Percentiles rank a stretch among this genome's conserved stretches.
Conservation (phyloP, 106 monocot genomes). For the Dendrobium huoshanense region DNA sequence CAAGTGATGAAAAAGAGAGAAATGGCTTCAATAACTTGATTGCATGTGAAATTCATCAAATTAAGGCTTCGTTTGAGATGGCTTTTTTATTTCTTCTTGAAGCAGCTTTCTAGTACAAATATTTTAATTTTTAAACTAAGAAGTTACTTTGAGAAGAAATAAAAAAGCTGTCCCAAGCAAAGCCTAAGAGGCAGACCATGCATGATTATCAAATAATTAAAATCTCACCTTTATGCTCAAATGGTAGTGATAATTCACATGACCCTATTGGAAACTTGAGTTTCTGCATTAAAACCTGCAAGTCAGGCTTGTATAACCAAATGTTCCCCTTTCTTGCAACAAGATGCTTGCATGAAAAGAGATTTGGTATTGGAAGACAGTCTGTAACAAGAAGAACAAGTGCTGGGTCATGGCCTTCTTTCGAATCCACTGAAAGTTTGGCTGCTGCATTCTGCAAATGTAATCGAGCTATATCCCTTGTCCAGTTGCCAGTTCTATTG, state of each 20-base stretch:
- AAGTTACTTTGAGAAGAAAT: too few relatives aligned
- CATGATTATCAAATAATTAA: background rate
- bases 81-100: too few relatives aligned
- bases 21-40: background rate
- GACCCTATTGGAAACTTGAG: constrained; percentile 57
- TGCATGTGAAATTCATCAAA: background rate
- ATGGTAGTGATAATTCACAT: constrained; percentile 55
- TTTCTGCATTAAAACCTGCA: constrained; percentile 33
- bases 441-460: constrained; percentile 74
- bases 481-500: constrained; percentile 33
- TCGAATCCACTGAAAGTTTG: constrained; percentile 38
- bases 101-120: too few relatives aligned
- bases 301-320: constrained; percentile 66
- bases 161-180: too few relatives aligned
- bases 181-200: background rate
- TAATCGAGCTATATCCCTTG: constrained; percentile 60
- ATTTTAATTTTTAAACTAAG: too few relatives aligned
- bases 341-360: constrained; percentile 57
- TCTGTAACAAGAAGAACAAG: constrained; percentile 61
- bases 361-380: constrained; percentile 72
- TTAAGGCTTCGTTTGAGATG: too few relatives aligned
- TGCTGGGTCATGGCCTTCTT: constrained; percentile 7
- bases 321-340: constrained; percentile 35
- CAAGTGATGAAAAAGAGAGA: too few relatives aligned
- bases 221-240: constrained; percentile 43